A percentile compares a stretch with the other conserved stretches of the same genome.
phyloP scores from a whole-genome alignment of 352 stramenopile species.

The Globisporangium paroecandrum region DNA sequence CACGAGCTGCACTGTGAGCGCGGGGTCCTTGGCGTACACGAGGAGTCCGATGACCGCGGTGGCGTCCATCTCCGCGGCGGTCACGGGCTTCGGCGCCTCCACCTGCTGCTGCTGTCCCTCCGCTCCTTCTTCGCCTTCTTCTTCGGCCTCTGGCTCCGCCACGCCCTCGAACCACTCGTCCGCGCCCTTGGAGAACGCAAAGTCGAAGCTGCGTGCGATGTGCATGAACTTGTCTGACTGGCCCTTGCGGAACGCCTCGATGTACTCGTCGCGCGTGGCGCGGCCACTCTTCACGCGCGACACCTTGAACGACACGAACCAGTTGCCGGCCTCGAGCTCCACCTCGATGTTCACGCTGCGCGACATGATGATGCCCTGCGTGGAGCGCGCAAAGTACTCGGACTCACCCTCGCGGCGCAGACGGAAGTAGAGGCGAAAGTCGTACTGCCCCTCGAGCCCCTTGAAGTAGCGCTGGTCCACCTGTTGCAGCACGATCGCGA shows the following conservation, averaged over 20 bases:
- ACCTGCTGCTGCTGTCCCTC: constrained; percentile 12
- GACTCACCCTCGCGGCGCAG: constrained; percentile 24
- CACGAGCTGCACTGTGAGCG: constrained; percentile 20
- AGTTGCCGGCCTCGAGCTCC: constrained; percentile 24
- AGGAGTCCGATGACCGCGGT: constrained; percentile 29
- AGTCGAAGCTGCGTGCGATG: constrained; percentile 38
- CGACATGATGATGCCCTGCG: constrained; percentile 22
- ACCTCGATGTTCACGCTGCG: constrained; percentile 41
- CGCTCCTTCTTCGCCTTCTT: constrained; percentile 13
- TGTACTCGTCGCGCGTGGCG: constrained; percentile 21
- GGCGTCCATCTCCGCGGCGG: constrained; percentile 20
- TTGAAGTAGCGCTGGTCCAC: constrained; percentile 38
- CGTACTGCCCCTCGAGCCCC: constrained; percentile 38
- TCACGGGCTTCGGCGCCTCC: constrained; percentile 12
- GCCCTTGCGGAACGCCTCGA: constrained; percentile 20
- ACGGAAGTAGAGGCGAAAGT: constrained; percentile 35
- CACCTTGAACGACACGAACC: constrained; percentile 30
- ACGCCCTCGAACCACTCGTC: constrained; percentile 19
- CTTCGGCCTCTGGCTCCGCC: constrained; percentile 19
- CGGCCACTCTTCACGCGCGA: constrained; percentile 20
- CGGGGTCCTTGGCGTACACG: constrained; percentile 32
- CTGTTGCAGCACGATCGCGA: constrained; percentile 38
- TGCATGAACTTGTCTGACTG: constrained; percentile 36
- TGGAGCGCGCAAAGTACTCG: constrained; percentile 29
- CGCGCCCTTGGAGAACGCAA: constrained; percentile 24